Evolutionary conservation across 306 rosid species (phyloP).

Genomic region (Fagus crenata): DNA sequence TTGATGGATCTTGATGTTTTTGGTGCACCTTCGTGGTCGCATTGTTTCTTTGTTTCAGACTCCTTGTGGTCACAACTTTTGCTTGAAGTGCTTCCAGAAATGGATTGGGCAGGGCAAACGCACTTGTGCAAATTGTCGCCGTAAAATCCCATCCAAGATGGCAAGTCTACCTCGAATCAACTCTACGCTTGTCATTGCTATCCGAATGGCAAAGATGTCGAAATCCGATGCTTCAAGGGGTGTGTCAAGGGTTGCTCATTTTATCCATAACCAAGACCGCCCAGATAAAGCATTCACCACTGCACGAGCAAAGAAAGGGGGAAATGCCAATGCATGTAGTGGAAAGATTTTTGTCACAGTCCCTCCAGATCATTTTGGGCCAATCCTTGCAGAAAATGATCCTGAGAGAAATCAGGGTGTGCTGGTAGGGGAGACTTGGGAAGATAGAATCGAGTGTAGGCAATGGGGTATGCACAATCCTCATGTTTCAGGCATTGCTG

Average conservation of each 20-base stretch:
- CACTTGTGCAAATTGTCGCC: constrained; percentile 62
- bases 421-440: constrained; percentile 63
- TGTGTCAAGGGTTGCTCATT: constrained; percentile 37
- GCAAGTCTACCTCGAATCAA: constrained; percentile 73
- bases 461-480: constrained; percentile 84
- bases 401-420: constrained; percentile 57
- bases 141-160: constrained; percentile 47
- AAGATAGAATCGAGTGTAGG: constrained; percentile 58
- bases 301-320: constrained; percentile 46
- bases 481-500: constrained; percentile 76
- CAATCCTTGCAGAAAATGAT: constrained; percentile 53
- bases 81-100: constrained; percentile 69
- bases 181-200: constrained; percentile 55
- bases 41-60: constrained; percentile 40
- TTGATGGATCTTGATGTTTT: neutral
- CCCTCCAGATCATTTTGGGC: constrained; percentile 65
- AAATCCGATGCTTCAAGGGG: constrained; percentile 14
- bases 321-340: constrained; percentile 60
- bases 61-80: constrained; percentile 83
- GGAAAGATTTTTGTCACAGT: constrained; percentile 64
- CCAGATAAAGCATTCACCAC: constrained; percentile 66
- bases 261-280: constrained; percentile 47
- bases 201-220: constrained; percentile 56
- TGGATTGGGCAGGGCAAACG: constrained; percentile 54
- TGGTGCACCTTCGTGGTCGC: neutral